Conservation (phyloP, 2,329 filamentous ascomycete genomes). For the Claviceps paspali region DNA sequence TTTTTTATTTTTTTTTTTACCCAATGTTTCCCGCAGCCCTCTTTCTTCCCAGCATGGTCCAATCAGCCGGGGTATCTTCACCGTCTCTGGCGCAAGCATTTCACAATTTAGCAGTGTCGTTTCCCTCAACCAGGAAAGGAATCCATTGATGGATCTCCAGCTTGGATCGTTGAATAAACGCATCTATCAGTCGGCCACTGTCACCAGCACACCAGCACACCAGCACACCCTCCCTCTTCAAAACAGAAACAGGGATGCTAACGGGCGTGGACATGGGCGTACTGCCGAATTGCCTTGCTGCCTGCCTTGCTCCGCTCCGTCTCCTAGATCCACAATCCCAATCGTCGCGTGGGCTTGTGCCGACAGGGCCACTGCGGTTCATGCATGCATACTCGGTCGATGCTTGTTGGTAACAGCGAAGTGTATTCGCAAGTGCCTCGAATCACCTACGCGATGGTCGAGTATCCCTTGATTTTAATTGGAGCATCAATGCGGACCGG, state of each 20-base stretch:
- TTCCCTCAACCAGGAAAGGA: neutral
- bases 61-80: slow-evolving; percentile 13
- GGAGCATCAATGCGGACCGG: neutral
- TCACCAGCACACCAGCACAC: too few relatives aligned
- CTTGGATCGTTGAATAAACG: slow-evolving; percentile 7
- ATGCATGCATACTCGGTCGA: slow-evolving; percentile 5
- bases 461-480: neutral
- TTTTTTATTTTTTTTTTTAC: too few relatives aligned
- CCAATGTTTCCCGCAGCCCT: slow-evolving; percentile 5
- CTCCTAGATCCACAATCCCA: neutral
- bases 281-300: slow-evolving; percentile 1
- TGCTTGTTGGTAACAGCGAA: neutral
- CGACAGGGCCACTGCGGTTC: slow-evolving; percentile 5
- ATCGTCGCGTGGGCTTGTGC: slow-evolving; percentile 2
- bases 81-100: slow-evolving; percentile 7
- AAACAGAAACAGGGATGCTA: neutral
- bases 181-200: slow-evolving; percentile 5
- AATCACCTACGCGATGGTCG: slow-evolving; percentile 6
- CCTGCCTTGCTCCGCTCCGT: neutral
- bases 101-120: slow-evolving; percentile 4
- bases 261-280: neutral
- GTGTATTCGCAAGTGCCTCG: neutral
- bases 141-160: slow-evolving; percentile 3
- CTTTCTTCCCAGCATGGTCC: slow-evolving; percentile 4
- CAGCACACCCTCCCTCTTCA: too few relatives aligned